phyloP scores from a whole-genome alignment of 345 rosid genomes.

The Bruguiera parviflora region DNA sequence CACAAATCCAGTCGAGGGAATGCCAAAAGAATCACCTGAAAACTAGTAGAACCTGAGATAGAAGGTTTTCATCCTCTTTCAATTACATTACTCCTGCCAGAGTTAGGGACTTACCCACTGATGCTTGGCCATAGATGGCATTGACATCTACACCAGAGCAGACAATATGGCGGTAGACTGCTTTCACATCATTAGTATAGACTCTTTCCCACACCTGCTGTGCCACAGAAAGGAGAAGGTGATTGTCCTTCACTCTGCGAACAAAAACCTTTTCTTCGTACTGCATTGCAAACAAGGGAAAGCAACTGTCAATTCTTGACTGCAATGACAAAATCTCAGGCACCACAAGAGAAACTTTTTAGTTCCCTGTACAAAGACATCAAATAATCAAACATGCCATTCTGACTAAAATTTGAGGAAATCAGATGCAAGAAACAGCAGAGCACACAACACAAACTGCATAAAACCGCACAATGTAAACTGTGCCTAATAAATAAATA shows the following conservation, averaged over 20 bases:
- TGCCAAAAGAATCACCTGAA: constrained; percentile 39
- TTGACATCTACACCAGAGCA: constrained; percentile 59
- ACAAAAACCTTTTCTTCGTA: constrained; percentile 60
- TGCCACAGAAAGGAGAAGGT: constrained; percentile 40
- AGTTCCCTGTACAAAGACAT: too few species aligned
- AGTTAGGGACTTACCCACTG: constrained; percentile 37
- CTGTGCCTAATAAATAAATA: too few species aligned
- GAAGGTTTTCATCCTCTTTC: constrained; percentile 28
- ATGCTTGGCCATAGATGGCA: constrained; percentile 51
- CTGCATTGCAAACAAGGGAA: constrained; percentile 32
- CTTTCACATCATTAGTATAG: constrained; percentile 59
- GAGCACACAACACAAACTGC: too few species aligned
- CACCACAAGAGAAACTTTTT: background rate
- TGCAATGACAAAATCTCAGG: background rate
- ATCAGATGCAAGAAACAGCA: too few species aligned
- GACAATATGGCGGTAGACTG: constrained; percentile 63
- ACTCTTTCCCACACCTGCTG: constrained; percentile 61
- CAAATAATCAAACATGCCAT: too few species aligned
- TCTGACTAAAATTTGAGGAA: too few species aligned
- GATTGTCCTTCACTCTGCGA: constrained; percentile 41
- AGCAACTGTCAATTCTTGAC: constrained; percentile 12
- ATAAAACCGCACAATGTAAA: too few species aligned
- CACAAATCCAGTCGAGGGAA: constrained; percentile 26
- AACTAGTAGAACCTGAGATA: constrained; percentile 32
- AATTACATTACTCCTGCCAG: constrained; percentile 35